These are phyloP conservation scores for Vigna trinervia DNA, from an alignment of 306 rosid species.

Conservation along the genomic window DNA sequence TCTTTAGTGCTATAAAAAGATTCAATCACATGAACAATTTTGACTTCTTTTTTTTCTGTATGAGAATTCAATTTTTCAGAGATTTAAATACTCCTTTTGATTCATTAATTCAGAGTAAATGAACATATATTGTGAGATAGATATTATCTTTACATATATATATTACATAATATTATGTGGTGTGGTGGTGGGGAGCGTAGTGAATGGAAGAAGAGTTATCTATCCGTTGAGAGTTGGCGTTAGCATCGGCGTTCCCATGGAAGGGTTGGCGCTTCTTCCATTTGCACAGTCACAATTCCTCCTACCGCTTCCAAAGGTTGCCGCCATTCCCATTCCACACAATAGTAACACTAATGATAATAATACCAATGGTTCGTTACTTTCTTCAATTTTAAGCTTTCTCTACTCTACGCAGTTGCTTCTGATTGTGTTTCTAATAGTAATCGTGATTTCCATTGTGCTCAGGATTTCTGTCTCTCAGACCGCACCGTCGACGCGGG, in stretches of 20 bases:
- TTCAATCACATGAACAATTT: too few relatives aligned
- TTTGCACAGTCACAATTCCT: background rate
- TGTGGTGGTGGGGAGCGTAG: background rate
- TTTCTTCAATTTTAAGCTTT: background rate
- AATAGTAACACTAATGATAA: too few relatives aligned
- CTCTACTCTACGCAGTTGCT: background rate
- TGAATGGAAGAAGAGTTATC: background rate
- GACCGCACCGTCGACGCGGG: conserved; percentile 40
- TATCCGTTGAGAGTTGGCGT: background rate
- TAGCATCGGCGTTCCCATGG: background rate
- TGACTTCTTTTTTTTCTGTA: too few relatives aligned
- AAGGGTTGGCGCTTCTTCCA: background rate
- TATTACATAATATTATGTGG: background rate
- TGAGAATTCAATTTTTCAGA: too few relatives aligned
- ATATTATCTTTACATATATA: too few relatives aligned
- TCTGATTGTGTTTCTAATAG: background rate
- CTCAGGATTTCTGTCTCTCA: conserved; percentile 32
- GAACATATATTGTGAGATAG: too few relatives aligned
- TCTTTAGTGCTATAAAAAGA: too few relatives aligned
- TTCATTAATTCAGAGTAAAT: too few relatives aligned
- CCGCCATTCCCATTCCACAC: background rate
- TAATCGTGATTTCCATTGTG: background rate
- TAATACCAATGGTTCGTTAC: background rate
- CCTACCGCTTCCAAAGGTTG: background rate
- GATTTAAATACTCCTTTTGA: too few relatives aligned